Conservation (phyloP, 2,329 filamentous ascomycete genomes). For the Paradendryphiella salina region DNA sequence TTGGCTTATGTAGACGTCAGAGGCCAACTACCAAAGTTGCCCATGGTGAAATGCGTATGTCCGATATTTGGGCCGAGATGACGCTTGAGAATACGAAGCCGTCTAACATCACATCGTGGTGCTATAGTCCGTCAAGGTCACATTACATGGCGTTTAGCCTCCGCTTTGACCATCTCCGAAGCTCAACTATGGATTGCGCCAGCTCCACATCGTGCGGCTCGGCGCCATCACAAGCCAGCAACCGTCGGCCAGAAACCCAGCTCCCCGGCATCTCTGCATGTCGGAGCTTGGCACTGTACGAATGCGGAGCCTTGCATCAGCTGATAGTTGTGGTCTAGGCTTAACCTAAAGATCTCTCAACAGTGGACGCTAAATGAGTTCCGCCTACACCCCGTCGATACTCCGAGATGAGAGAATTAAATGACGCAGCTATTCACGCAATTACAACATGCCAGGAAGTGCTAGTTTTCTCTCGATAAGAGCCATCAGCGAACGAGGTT, state of each 20-base stretch:
- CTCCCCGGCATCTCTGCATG: conserved; percentile 5
- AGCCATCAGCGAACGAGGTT: neutral
- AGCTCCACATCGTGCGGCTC: conserved; percentile 15
- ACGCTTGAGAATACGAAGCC: neutral
- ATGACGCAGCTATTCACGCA: neutral
- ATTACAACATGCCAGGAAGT: neutral
- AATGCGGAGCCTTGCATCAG: conserved; percentile 10
- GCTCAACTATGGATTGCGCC: conserved; percentile 4
- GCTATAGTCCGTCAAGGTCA: neutral
- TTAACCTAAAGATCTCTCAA: neutral
- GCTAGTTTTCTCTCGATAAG: neutral
- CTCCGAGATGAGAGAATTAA: neutral
- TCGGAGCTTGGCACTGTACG: conserved; percentile 9
- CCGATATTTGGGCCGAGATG: conserved; percentile 22
- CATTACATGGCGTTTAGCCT: neutral
- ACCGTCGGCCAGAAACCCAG: conserved; percentile 15
- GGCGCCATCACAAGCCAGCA: conserved; percentile 11
- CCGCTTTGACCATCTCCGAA: neutral
- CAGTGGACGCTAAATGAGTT: neutral
- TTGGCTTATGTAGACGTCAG: conserved; percentile 18
- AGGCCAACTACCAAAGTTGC: conserved; percentile 7
- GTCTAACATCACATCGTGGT: neutral
- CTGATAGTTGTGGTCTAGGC: conserved; percentile 3
- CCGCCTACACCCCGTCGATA: neutral
- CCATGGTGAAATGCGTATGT: conserved; percentile 5